phyloP scores from a whole-genome alignment of 495 filamentous ascomycete species.

The Penicillium daleae region DNA sequence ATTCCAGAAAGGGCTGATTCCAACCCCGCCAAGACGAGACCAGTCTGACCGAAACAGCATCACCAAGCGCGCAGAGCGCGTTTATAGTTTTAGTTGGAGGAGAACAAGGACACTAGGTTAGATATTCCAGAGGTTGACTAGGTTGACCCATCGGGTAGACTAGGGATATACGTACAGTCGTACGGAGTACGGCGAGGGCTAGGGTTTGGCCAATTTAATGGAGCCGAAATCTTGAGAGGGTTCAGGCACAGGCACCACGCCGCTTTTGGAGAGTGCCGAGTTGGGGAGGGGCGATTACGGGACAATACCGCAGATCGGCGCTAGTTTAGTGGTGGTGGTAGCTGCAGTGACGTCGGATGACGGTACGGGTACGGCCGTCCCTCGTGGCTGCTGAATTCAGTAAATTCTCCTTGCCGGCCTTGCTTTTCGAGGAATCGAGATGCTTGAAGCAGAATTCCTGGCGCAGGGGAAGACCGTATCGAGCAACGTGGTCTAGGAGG shows the following conservation, averaged over 20 bases:
- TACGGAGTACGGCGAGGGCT: background rate
- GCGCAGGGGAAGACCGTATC: background rate
- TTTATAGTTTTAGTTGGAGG: slow-evolving; percentile 20
- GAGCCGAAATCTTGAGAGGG: slow-evolving; percentile 12
- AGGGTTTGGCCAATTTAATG: background rate
- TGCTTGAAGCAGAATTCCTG: slow-evolving; percentile 3
- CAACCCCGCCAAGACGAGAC: slow-evolving; percentile 13
- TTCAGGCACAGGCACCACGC: slow-evolving; percentile 25
- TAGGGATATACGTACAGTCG: background rate
- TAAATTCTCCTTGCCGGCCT: background rate
- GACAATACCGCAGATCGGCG: slow-evolving; percentile 10
- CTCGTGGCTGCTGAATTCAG: slow-evolving; percentile 14
- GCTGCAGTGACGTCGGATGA: slow-evolving; percentile 6
- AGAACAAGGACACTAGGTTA: background rate
- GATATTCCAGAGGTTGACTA: background rate
- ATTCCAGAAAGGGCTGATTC: too few relatives aligned
- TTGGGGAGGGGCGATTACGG: background rate
- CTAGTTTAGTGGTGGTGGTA: too few relatives aligned
- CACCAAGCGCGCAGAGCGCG: slow-evolving; percentile 32
- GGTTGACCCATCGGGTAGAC: slow-evolving; percentile 2
- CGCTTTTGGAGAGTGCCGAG: slow-evolving; percentile 6
- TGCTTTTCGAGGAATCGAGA: background rate
- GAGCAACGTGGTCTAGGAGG: slow-evolving; percentile 2
- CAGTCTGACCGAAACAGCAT: background rate
- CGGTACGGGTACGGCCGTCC: slow-evolving; percentile 10